Percentiles rank a stretch among this genome's conserved stretches.
These are phyloP conservation scores for Gonapodya sp. DNA, from an alignment of 192 early-diverging fungal genomes.

Conservation along the genomic window DNA sequence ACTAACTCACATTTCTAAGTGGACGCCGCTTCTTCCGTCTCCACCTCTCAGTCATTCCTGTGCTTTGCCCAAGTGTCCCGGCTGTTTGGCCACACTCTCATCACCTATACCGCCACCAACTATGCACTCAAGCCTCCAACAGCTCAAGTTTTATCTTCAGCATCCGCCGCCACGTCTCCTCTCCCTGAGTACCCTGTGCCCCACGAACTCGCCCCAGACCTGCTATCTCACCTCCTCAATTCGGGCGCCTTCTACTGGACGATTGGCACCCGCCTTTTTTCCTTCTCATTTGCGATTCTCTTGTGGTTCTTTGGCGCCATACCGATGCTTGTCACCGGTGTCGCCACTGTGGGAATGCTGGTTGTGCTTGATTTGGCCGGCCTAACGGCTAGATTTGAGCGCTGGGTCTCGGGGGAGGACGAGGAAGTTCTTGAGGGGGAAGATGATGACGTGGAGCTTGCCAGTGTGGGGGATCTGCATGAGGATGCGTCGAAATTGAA, in stretches of 20 bases:
- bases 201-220: background rate
- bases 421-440: background rate
- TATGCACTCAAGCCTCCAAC: background rate
- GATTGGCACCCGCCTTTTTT: background rate
- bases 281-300: background rate
- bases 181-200: background rate
- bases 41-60: background rate
- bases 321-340: background rate
- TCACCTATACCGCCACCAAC: background rate
- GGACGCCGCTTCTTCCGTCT: background rate
- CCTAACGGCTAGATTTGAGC: background rate
- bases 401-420: background rate
- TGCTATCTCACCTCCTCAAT: background rate
- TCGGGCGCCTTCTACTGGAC: background rate
- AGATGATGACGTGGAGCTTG: background rate
- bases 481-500: background rate
- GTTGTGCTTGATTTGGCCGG: background rate
- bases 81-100: background rate
- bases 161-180: background rate
- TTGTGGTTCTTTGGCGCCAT: constrained; percentile 7
- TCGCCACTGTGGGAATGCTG: background rate
- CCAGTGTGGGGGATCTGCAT: background rate
- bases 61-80: background rate
- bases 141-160: background rate
- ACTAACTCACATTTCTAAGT: background rate